These are phyloP conservation scores for Rachicladosporium sp. DNA, from an alignment of 2,329 filamentous ascomycete species.

Conservation along the genomic window DNA sequence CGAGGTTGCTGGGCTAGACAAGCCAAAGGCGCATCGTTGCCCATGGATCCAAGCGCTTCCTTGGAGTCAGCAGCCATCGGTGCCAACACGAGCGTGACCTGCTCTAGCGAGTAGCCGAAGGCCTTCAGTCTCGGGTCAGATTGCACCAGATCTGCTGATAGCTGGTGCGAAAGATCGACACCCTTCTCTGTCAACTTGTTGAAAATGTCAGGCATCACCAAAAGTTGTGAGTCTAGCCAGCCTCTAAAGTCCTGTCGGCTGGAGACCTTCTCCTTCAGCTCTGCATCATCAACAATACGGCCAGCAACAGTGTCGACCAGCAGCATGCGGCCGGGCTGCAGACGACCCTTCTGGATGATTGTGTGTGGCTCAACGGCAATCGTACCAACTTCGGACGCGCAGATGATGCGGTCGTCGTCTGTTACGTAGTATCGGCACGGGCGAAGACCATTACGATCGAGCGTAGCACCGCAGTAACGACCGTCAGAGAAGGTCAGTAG, in stretches of 20 bases:
- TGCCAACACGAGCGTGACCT: constrained; percentile 79
- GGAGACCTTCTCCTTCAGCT: constrained; percentile 82
- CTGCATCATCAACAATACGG: constrained; percentile 85
- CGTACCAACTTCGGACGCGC: constrained; percentile 89
- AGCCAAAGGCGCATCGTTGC: constrained; percentile 86
- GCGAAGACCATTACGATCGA: constrained; percentile 88
- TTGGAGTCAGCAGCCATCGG: constrained; percentile 97
- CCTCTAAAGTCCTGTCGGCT: constrained; percentile 73
- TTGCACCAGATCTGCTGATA: constrained; percentile 61
- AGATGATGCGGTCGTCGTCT: constrained; percentile 93
- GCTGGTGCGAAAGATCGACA: constrained; percentile 52
- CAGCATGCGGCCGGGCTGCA: constrained; percentile 92
- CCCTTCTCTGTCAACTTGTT: constrained; percentile 46
- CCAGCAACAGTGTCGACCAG: constrained; percentile 84
- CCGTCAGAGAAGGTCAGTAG: constrained; percentile 96
- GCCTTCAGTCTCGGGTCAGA: constrained; percentile 73
- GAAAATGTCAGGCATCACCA: constrained; percentile 67
- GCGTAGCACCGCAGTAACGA: constrained; percentile 90
- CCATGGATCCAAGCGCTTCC: constrained; percentile 94
- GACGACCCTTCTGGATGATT: constrained; percentile 81
- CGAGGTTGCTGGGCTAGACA: constrained; percentile 84
- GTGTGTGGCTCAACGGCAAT: constrained; percentile 83
- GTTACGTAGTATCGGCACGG: constrained; percentile 96
- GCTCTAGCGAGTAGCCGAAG: constrained; percentile 91
- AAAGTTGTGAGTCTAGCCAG: constrained; percentile 77